phyloP scores from a whole-genome alignment of 371 early-diverging fungal genomes.

The Parasitella parasitica region DNA sequence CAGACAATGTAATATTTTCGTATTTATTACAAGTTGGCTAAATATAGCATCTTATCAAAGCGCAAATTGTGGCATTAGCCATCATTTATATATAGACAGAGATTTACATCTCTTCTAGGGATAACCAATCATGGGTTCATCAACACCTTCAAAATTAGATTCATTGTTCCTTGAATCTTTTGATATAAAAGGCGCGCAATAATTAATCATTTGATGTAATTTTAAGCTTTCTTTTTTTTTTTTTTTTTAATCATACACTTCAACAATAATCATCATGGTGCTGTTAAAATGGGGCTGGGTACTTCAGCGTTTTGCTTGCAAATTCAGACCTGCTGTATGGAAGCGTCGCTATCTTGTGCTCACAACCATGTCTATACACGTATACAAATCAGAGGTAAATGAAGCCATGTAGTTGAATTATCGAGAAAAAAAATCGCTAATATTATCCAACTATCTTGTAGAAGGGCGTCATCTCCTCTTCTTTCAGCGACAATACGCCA shows the following conservation, averaged over 20 bases:
- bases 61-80: neutral
- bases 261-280: neutral
- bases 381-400: conserved; percentile 12
- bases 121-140: neutral
- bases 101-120: neutral
- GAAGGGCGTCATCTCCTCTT: conserved; percentile 8
- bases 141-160: neutral
- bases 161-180: neutral
- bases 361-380: conserved; percentile 9
- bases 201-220: neutral
- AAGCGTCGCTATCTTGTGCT: conserved; percentile 4
- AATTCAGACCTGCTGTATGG: conserved; percentile 2
- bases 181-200: neutral
- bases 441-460: too few relatives aligned
- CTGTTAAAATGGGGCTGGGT: conserved; percentile 13
- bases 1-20: too few relatives aligned
- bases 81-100: neutral
- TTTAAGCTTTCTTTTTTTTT: too few relatives aligned
- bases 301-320: neutral
- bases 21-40: too few relatives aligned
- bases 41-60: neutral
- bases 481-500: neutral
- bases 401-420: too few relatives aligned
- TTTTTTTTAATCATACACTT: neutral
- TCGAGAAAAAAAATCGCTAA: too few relatives aligned